Evolutionary conservation across 805 yeast species (phyloP).

Genomic region (Lipomyces spencermartinsiae): DNA sequence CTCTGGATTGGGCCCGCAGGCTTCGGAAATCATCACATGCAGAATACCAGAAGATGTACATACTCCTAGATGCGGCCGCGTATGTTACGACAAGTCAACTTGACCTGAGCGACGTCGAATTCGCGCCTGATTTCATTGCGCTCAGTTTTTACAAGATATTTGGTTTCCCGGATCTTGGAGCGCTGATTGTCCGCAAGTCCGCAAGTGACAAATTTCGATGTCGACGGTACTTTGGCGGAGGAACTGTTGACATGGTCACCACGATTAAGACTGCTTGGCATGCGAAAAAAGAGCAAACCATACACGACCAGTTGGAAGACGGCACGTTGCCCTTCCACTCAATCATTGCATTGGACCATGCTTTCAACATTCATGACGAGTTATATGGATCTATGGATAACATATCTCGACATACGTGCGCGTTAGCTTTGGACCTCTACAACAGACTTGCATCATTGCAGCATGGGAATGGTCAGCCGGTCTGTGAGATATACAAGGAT

Average conservation of each 20-base stretch:
- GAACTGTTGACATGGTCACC: conserved; percentile 7
- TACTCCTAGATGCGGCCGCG: conserved; percentile 6
- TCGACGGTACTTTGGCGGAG: conserved; percentile 10
- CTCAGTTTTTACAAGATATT: conserved; percentile 7
- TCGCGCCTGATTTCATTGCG: conserved; percentile 4
- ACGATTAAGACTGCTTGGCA: background rate
- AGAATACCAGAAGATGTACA: background rate
- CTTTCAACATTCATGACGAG: conserved; percentile 5
- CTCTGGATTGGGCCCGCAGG: background rate
- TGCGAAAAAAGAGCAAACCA: background rate
- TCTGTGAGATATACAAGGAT: conserved; percentile 7
- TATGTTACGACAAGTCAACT: conserved; percentile 6
- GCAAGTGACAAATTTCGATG: background rate
- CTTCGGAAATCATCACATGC: background rate
- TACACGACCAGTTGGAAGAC: conserved; percentile 7
- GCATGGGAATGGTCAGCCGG: background rate
- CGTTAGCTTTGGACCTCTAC: conserved; percentile 8
- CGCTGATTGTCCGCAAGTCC: conserved; percentile 5
- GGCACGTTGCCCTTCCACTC: conserved; percentile 10
- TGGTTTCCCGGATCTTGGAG: conserved; percentile 10
- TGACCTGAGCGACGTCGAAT: conserved; percentile 1
- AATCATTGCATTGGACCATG: background rate
- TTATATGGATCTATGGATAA: conserved; percentile 4
- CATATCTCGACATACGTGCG: conserved; percentile 7
- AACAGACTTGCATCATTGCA: background rate